phyloP scores from a whole-genome alignment of 257 asterid species.

The Craterostigma plantagineum region DNA sequence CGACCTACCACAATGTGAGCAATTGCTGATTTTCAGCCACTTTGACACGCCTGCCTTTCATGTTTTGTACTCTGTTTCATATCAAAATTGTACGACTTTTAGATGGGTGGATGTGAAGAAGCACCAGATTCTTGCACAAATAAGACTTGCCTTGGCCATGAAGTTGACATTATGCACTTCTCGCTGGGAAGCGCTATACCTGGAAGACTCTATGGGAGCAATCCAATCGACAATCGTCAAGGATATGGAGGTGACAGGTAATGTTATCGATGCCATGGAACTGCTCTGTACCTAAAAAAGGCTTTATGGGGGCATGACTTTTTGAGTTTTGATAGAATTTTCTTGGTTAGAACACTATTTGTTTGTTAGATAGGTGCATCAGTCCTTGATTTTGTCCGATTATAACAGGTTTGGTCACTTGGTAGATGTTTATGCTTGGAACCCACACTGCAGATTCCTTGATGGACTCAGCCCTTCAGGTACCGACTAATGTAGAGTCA shows the following conservation, averaged over 20 bases:
- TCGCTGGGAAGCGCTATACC: slow-evolving; percentile 48
- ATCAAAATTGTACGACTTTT: slow-evolving; percentile 7
- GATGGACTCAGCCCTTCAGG: slow-evolving; percentile 44
- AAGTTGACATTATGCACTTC: slow-evolving; percentile 62
- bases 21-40: neutral
- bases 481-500: too few species aligned
- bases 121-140: slow-evolving; percentile 30
- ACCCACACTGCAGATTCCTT: slow-evolving; percentile 39
- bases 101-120: slow-evolving; percentile 59
- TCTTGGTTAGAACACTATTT: neutral
- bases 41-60: neutral
- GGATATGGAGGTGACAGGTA: slow-evolving; percentile 57
- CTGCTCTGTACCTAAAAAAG: too few species aligned
- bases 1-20: slow-evolving; percentile 43
- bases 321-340: neutral
- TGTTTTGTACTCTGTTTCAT: neutral
- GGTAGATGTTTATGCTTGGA: slow-evolving; percentile 46
- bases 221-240: slow-evolving; percentile 27
- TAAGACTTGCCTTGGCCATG: slow-evolving; percentile 46
- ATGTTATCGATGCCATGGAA: neutral
- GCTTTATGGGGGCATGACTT: too few species aligned
- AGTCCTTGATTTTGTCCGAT: slow-evolving; percentile 1
- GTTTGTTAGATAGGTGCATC: neutral
- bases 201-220: slow-evolving; percentile 49
- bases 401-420: slow-evolving; percentile 40